phyloP scores from a whole-genome alignment of 2,329 filamentous ascomycete genomes.

The Alternaria sp. region DNA sequence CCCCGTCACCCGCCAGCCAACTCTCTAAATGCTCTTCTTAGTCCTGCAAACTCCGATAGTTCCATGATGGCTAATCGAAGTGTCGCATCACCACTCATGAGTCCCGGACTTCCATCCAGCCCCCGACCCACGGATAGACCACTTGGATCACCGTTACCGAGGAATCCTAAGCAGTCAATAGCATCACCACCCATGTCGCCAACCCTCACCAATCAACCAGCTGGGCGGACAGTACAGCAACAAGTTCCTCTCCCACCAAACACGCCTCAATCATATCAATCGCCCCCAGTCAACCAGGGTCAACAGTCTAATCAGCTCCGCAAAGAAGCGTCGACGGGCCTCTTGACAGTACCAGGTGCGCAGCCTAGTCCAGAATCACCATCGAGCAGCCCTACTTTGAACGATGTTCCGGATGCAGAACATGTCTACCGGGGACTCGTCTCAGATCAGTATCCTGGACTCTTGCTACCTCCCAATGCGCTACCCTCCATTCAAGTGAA shows the following conservation, averaged over 20 bases:
- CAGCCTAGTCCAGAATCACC: slow-evolving; percentile 48
- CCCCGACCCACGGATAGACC: slow-evolving; percentile 68
- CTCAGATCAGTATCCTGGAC: slow-evolving; percentile 84
- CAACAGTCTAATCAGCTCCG: slow-evolving; percentile 46
- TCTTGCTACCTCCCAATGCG: slow-evolving; percentile 87
- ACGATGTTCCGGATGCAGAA: slow-evolving; percentile 50
- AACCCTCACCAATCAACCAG: slow-evolving; percentile 64
- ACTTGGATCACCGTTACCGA: slow-evolving; percentile 66
- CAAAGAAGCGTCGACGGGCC: slow-evolving; percentile 36
- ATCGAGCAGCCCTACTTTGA: slow-evolving; percentile 35
- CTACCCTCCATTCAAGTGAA: slow-evolving; percentile 84
- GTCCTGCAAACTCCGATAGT: slow-evolving; percentile 54
- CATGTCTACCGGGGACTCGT: slow-evolving; percentile 78
- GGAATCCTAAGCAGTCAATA: slow-evolving; percentile 64
- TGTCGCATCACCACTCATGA: slow-evolving; percentile 60
- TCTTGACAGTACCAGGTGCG: slow-evolving; percentile 43
- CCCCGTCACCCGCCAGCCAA: slow-evolving; percentile 50
- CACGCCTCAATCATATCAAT: slow-evolving; percentile 70
- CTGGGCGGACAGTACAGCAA: slow-evolving; percentile 76
- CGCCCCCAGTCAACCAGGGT: slow-evolving; percentile 56
- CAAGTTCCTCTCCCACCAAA: slow-evolving; percentile 76
- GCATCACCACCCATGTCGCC: slow-evolving; percentile 75
- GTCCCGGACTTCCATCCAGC: slow-evolving; percentile 70
- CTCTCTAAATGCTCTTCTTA: slow-evolving; percentile 60
- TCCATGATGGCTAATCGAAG: slow-evolving; percentile 53